phyloP scores from a whole-genome alignment of 768 basidiomycete genomes.

The Psilocybe cubensis region DNA sequence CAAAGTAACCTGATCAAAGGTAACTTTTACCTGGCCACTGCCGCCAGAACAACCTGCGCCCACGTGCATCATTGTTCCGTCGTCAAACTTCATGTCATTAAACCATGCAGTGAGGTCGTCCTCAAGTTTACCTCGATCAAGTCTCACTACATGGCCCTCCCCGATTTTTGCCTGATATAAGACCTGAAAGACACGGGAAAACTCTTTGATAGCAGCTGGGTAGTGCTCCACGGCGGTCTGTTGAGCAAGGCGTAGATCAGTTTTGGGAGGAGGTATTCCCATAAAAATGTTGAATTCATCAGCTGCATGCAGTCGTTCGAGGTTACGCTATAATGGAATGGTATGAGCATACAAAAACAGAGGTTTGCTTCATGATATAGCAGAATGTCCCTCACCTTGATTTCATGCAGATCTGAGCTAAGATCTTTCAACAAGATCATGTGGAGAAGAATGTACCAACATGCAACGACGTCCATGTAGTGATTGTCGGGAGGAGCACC shows the following conservation, averaged over 20 bases:
- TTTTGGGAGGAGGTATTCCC: constrained; percentile 48
- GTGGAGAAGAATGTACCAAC: constrained; percentile 59
- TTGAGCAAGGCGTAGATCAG: constrained; percentile 54
- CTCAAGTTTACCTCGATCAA: no score
- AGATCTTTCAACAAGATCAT: constrained; percentile 55
- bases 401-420: constrained; percentile 49
- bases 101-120: constrained; percentile 65
- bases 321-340: constrained; percentile 26
- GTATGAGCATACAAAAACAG: background rate
- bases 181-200: constrained; percentile 44
- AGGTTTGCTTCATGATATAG: no score
- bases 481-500: constrained; percentile 63
- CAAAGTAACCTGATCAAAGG: constrained; percentile 49
- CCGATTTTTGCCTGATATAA: constrained; percentile 28
- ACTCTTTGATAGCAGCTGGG: constrained; percentile 47
- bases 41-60: constrained; percentile 27
- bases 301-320: constrained; percentile 49
- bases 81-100: no score
- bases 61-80: constrained; percentile 27
- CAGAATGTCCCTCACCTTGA: constrained; percentile 57
- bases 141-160: constrained; percentile 32
- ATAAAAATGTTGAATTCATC: constrained; percentile 55
- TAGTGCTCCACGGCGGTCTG: constrained; percentile 52
- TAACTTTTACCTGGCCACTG: constrained; percentile 49
- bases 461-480: constrained; percentile 57